Evolutionary conservation across 495 filamentous ascomycete genomes (phyloP), one percentile per base, ranked within the genome.

Genomic region (Aspergillus incahuasiensis): DNA sequence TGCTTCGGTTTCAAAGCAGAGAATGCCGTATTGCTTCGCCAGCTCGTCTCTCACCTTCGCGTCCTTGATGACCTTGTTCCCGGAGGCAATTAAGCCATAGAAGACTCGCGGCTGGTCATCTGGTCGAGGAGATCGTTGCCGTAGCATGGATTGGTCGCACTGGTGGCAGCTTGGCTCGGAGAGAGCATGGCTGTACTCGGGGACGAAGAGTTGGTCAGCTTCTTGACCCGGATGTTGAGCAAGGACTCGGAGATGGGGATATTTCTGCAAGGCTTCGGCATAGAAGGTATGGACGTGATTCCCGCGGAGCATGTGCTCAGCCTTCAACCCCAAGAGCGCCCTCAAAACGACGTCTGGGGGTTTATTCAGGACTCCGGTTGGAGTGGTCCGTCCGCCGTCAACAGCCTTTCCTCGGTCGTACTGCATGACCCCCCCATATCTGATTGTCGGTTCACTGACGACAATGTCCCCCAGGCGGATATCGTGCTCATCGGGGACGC

Each of bases 401-500:
- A 52, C 20, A 15, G 48, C 39, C 24, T 52, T 52, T 18, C 48
- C 48, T n/a, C 35, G 24, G 48, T 52, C 48, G 18, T 52, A 41
- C 28, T 52, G 48, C 15, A 43, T 16, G 9, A 53, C 50, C 1
- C 50, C 50, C 5, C 50, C 50, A 9, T 52, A 32, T 8, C 13
- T 1, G 1, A 15, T 11, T n/a, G 15, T 25, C 8, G 50, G 50
- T 24, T 41, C 22, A 21, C 39, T 44, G 22, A 53, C 39, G 7
- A 53, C 50, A 16, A 53, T n/a, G 25, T 53, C 50, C 12, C 50
- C 50, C 24, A 53, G 22, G 9, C 50, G 20, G 38, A 53, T 43
- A 25, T 53, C 50, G 13, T 44, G 21, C 13, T 43, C 38, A 20
- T 21, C 25, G 1, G 50, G 48, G 13, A 24, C 40, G 13, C 39